Conservation (phyloP, 2,329 filamentous ascomycete genomes). For the Cordyceps farinosa region DNA sequence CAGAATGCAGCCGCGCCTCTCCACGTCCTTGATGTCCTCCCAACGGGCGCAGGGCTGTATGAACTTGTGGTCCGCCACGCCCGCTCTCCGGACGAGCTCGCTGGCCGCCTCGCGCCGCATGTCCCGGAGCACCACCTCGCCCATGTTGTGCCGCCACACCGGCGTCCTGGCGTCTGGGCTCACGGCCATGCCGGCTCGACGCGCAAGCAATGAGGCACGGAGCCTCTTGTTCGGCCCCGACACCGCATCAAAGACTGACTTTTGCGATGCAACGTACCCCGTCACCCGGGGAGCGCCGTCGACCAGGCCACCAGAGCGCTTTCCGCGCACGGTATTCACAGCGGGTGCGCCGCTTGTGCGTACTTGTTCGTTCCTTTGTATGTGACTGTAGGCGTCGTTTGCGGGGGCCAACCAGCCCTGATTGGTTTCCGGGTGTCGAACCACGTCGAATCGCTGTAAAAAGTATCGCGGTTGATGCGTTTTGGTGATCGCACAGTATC, state of each 20-base stretch:
- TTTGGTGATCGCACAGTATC: slow-evolving; percentile 50
- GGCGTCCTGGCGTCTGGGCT: slow-evolving; percentile 20
- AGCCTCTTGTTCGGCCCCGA: slow-evolving; percentile 21
- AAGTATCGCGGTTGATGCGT: slow-evolving; percentile 56
- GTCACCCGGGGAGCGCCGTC: slow-evolving; percentile 18
- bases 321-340: slow-evolving; percentile 10
- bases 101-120: slow-evolving; percentile 47
- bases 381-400: slow-evolving; percentile 32
- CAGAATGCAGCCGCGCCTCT: slow-evolving; percentile 44
- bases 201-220: slow-evolving; percentile 20
- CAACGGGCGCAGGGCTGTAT: slow-evolving; percentile 39
- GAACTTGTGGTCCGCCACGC: slow-evolving; percentile 36
- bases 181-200: slow-evolving; percentile 4
- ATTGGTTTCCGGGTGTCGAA: slow-evolving; percentile 51
- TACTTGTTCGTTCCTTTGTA: slow-evolving; percentile 19
- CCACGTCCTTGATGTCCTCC: slow-evolving; percentile 39
- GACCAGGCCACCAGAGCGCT: neutral
- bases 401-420: slow-evolving; percentile 56
- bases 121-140: slow-evolving; percentile 46
- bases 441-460: slow-evolving; percentile 57
- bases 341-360: neutral
- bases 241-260: slow-evolving; percentile 29
- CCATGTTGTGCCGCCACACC: slow-evolving; percentile 55
- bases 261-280: slow-evolving; percentile 24
- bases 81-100: slow-evolving; percentile 41